These are phyloP conservation scores for Fusarium longipes DNA, from an alignment of 2,329 filamentous ascomycete species.

Conservation along the genomic window DNA sequence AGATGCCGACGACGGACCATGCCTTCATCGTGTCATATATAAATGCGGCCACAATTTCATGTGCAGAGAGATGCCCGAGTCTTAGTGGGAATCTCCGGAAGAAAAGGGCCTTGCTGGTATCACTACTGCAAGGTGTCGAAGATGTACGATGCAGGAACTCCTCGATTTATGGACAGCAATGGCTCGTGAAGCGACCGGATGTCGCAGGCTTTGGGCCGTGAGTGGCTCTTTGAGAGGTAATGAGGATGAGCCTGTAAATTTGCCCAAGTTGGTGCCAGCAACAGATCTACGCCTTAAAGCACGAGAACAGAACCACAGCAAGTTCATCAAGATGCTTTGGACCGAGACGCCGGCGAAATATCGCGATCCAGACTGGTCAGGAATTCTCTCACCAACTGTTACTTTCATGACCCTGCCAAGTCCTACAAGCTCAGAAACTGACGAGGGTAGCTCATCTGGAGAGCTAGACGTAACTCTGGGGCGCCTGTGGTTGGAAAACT, in stretches of 20 bases:
- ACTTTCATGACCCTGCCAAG: neutral
- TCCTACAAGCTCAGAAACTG: neutral
- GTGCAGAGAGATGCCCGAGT: neutral
- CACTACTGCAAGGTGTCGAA: slow-evolving; percentile 21
- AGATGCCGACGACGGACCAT: slow-evolving; percentile 8
- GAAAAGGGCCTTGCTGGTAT: neutral
- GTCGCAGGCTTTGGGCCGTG: slow-evolving; percentile 1
- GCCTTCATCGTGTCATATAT: slow-evolving; percentile 32
- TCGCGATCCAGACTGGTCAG: neutral
- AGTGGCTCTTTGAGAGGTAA: neutral
- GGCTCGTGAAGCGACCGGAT: neutral
- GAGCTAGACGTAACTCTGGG: too few species aligned
- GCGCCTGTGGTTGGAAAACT: too few species aligned
- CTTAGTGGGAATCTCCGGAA: neutral
- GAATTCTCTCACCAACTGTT: neutral
- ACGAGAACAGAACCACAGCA: neutral
- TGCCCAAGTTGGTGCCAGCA: neutral
- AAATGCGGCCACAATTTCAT: slow-evolving; percentile 19
- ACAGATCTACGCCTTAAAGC: neutral
- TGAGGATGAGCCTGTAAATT: neutral
- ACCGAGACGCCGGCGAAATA: neutral
- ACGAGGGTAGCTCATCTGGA: neutral
- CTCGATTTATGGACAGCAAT: slow-evolving; percentile 26
- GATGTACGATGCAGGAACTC: slow-evolving; percentile 12
- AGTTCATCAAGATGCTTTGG: neutral